Base-by-base conservation (phyloP, 768 basidiomycete genomes). In the Chalciporus chontae region DNA sequence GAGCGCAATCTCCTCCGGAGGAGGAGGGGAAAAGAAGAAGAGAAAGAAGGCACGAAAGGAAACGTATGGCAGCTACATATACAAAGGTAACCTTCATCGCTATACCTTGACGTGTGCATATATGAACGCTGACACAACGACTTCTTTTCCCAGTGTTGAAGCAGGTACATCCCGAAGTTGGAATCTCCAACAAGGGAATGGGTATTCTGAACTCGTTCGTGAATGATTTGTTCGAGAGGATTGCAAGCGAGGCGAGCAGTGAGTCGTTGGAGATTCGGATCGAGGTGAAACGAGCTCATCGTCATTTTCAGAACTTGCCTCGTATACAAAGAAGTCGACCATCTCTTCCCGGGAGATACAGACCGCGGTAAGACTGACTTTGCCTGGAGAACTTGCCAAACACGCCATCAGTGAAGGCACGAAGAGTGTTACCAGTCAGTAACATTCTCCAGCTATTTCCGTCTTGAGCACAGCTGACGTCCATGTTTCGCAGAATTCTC, bases 321-420 rank as follows among this genome's bases (percentile, higher is more conserved):
- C 78, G 27, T 85, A 85, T 74, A 77, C 77, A 61, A 84, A 85
- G 74, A 84, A 83, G 71, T 84, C 84, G 24, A 86, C 84, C 45
- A 83, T 86, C 62, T 85, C 85, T 15, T 82, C 83, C 18, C 78
- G 85, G 44, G 83, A 86, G 70, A 81, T 86, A 67, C 84, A 85
- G 63, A 86, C 84, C 15, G 69, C 79, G 40, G 85, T 85, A 43
- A 76, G 84, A 52, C 73, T 85, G 50, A 84, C 86, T 70, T 75
- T 86, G 31, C 83, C 84, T 13, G 84, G 83, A 56, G 84, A 85
- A 66, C 74, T 86, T 24, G 80, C 82, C 50, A 86, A 86, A 72
- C 85, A 86, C 64, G 84, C 85, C 54, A 85, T 86, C 67, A 84
- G 82, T 29, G 84, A 86, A 69, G 84, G 85, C 52, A 86, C 82